Percentiles rank a stretch among this genome's conserved stretches.
These are phyloP conservation scores for Ascochyta lentis DNA, from an alignment of 2,329 filamentous ascomycete genomes.

Conservation along the genomic window DNA sequence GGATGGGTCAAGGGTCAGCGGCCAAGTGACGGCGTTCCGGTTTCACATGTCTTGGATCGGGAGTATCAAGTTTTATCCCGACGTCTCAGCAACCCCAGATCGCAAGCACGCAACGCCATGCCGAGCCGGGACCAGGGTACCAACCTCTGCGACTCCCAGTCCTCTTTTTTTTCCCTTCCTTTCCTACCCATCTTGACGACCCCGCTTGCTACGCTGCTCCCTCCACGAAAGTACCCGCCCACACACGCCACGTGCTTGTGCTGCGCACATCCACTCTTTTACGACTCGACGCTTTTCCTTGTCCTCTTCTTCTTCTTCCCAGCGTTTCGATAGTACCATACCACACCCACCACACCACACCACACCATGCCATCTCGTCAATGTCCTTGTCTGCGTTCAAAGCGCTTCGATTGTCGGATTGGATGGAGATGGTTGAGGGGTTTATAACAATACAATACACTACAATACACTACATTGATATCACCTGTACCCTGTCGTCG, in stretches of 20 bases:
- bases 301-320: neutral
- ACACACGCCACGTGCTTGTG: neutral
- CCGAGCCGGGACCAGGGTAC: neutral
- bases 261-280: slow-evolving; percentile 13
- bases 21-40: slow-evolving; percentile 8
- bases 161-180: neutral
- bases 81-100: neutral
- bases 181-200: neutral
- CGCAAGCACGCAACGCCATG: neutral
- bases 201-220: neutral
- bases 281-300: neutral
- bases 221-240: no score
- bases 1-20: neutral
- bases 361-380: no score
- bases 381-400: no score
- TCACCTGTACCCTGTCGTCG: no score
- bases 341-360: neutral
- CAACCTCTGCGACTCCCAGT: neutral
- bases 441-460: no score
- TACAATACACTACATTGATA: no score
- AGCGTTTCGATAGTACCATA: neutral
- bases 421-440: no score
- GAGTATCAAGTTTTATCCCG: neutral
- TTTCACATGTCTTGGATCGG: slow-evolving; percentile 7
- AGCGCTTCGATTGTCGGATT: no score